Conservation (phyloP, 345 rosid genomes). For the Brassica carinata region DNA sequence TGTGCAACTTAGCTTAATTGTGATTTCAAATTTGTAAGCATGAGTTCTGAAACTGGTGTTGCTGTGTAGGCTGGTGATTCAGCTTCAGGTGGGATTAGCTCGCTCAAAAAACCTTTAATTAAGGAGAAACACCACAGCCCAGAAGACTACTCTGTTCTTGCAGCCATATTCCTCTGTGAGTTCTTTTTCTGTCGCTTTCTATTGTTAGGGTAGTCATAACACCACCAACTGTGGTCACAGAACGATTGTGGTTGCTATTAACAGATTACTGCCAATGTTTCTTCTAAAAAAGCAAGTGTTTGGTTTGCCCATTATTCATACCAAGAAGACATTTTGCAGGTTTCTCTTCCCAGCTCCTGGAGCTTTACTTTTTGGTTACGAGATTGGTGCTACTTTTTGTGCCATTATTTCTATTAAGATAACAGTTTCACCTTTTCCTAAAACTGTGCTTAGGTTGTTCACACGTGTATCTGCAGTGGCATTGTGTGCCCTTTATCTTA, state of each 20-base stretch:
- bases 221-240: not conserved
- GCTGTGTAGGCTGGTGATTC: slow-evolving; percentile 53
- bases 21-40: not conserved
- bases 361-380: slow-evolving; percentile 91
- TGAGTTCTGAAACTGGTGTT: slow-evolving; percentile 4
- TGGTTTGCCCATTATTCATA: slow-evolving; percentile 15
- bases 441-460: not conserved
- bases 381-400: slow-evolving; percentile 94
- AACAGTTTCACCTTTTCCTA: slow-evolving; percentile 8
- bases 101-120: slow-evolving; percentile 66
- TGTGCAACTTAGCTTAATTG: not conserved
- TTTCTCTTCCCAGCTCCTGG: slow-evolving; percentile 99
- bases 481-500: not conserved
- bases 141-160: slow-evolving; percentile 62
- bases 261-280: not conserved
- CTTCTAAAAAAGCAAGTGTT: slow-evolving; percentile 14
- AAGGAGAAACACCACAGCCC: slow-evolving; percentile 41
- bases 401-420: slow-evolving; percentile 85
- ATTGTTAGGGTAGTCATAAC: slow-evolving; percentile 16
- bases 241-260: not conserved
- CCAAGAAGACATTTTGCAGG: slow-evolving; percentile 48
- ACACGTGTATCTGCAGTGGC: not conserved
- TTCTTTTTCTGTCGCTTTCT: slow-evolving; percentile 6
- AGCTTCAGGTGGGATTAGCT: slow-evolving; percentile 62
- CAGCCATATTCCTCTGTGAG: slow-evolving; percentile 79